Conservation (phyloP, 352 stramenopile genomes). For the Lagenidium sp. region DNA sequence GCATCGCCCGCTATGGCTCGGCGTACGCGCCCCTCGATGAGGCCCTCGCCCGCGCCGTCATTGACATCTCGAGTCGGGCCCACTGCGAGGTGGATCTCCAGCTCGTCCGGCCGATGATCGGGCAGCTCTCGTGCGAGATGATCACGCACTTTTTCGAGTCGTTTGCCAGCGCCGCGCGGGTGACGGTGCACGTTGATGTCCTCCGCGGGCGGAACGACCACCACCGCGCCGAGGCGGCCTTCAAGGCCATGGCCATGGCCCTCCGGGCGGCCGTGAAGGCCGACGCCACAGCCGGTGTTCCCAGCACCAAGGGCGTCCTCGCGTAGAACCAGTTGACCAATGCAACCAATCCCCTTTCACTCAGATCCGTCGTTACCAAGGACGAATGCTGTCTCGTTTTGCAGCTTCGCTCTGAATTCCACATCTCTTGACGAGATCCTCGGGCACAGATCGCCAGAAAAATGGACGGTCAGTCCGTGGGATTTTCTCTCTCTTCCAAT, state of each 20-base stretch:
- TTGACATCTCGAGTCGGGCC: constrained; percentile 93
- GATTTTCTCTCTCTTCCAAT: no score
- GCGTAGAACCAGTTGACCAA: no score
- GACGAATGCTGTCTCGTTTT: no score
- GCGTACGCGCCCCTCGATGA: constrained; percentile 88
- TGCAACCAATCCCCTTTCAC: no score
- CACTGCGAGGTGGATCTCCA: constrained; percentile 87
- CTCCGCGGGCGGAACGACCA: constrained; percentile 90
- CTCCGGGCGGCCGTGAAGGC: constrained; percentile 66
- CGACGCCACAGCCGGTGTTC: constrained; percentile 80
- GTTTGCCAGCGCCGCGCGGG: constrained; percentile 85
- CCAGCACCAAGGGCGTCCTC: constrained; percentile 90
- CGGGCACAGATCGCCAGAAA: no score
- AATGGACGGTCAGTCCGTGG: no score
- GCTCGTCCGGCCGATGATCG: constrained; percentile 75
- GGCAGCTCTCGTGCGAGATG: constrained; percentile 92
- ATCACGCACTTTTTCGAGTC: constrained; percentile 93
- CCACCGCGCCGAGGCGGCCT: constrained; percentile 87
- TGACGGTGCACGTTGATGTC: constrained; percentile 92
- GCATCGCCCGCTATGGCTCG: constrained; percentile 87
- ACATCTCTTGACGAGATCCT: no score
- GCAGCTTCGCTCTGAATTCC: no score
- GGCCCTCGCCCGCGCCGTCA: constrained; percentile 84
- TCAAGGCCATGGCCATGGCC: constrained; percentile 88
- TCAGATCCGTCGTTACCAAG: no score